These are phyloP conservation scores for Lichtheimia corymbifera DNA, from an alignment of 371 early-diverging fungal species.

Conservation along the genomic window DNA sequence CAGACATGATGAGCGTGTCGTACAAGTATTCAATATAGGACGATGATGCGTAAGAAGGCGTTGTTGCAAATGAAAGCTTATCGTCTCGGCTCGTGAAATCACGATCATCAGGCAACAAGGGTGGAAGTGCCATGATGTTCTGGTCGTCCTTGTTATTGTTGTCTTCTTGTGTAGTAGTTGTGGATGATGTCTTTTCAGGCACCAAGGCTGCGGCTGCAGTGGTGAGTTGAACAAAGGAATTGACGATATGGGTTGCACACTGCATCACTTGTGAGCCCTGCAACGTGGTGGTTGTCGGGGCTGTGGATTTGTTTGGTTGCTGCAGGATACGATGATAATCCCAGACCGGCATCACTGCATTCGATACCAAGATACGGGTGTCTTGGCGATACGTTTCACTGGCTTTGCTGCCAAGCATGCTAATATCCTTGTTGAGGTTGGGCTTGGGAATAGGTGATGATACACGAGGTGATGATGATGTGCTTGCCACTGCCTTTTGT, in stretches of 20 bases:
- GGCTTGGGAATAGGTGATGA: slow-evolving; percentile 38
- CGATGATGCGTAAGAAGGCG: slow-evolving; percentile 10
- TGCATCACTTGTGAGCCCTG: slow-evolving; percentile 10
- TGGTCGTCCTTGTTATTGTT: background rate
- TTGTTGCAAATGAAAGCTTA: slow-evolving; percentile 2
- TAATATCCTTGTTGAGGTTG: slow-evolving; percentile 50
- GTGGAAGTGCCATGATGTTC: background rate
- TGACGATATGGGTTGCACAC: slow-evolving; percentile 30
- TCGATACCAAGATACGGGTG: slow-evolving; percentile 45
- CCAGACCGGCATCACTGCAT: slow-evolving; percentile 52
- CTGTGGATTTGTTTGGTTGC: background rate
- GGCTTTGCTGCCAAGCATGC: slow-evolving; percentile 46
- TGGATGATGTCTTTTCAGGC: slow-evolving; percentile 3
- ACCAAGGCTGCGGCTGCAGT: slow-evolving; percentile 10
- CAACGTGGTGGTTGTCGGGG: background rate
- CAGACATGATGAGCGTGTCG: slow-evolving; percentile 45
- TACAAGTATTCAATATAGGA: slow-evolving; percentile 46
- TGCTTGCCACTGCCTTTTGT: slow-evolving; percentile 5
- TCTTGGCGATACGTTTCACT: slow-evolving; percentile 51
- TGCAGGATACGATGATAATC: slow-evolving; percentile 37
- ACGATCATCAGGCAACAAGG: slow-evolving; percentile 40
- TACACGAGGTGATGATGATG: slow-evolving; percentile 28
- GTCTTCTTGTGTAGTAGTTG: background rate
- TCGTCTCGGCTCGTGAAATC: slow-evolving; percentile 22
- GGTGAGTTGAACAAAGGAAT: slow-evolving; percentile 28